Evolutionary conservation across 257 asterid species (phyloP).

Genomic region (Galeopsis tetrahit): DNA sequence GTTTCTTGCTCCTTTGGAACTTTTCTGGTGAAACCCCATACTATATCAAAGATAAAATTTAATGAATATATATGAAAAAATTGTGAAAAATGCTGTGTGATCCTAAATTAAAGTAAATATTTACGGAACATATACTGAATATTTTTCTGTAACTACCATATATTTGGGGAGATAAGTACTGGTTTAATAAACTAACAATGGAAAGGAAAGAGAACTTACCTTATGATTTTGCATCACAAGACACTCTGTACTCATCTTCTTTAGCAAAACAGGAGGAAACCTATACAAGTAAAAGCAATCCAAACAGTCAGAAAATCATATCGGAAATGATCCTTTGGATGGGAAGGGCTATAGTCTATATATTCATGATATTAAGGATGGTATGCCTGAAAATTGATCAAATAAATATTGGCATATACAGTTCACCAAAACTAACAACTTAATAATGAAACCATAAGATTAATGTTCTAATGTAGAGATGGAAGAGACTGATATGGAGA

Average conservation of each 20-base stretch:
- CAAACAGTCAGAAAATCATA: neutral
- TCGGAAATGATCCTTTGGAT: neutral
- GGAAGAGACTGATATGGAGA: neutral
- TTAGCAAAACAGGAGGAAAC: conserved; percentile 71
- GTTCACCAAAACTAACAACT: neutral
- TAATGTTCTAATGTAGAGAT: neutral
- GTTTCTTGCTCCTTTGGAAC: conserved; percentile 43
- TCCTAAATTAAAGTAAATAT: neutral
- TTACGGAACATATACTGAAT: neutral
- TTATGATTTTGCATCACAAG: conserved; percentile 75
- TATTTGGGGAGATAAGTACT: conserved; percentile 6
- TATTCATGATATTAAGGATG: no score
- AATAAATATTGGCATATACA: neutral
- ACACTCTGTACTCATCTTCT: conserved; percentile 72
- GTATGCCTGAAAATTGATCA: conserved; percentile 7
- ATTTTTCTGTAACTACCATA: neutral
- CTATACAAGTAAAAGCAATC: conserved; percentile 39
- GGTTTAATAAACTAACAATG: neutral
- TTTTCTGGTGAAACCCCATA: conserved; percentile 77
- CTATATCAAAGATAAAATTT: conserved; percentile 43
- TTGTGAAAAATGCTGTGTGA: conserved; percentile 5
- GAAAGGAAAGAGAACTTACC: conserved; percentile 43
- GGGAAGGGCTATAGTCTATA: neutral
- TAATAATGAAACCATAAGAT: neutral
- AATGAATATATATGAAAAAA: conserved; percentile 1